Conservation (phyloP, 139 green algal species). For the Edaphochlamys debaryana region DNA sequence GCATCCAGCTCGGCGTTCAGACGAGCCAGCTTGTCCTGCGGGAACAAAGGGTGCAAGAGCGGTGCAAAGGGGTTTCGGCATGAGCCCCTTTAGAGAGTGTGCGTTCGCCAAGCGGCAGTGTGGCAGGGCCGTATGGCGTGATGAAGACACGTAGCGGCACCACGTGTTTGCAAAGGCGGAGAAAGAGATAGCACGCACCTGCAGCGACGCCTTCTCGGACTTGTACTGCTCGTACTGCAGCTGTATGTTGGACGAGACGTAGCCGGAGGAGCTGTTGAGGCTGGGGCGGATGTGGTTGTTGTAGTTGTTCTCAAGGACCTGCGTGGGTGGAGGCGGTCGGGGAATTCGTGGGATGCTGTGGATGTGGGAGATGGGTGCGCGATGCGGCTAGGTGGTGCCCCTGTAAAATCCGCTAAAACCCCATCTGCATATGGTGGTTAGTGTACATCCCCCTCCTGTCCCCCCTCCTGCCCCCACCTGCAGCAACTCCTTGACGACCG, state of each 20-base stretch:
- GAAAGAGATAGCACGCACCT: background rate
- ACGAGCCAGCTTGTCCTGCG: conserved; percentile 52
- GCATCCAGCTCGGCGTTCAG: conserved; percentile 61
- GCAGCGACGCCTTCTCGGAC: conserved; percentile 23
- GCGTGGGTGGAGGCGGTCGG: background rate
- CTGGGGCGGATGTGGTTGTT: conserved; percentile 20
- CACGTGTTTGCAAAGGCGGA: too few relatives aligned
- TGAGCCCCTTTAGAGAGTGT: too few relatives aligned
- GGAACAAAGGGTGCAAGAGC: background rate
- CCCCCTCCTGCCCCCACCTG: background rate
- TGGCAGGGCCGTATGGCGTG: too few relatives aligned
- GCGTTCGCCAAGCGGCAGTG: too few relatives aligned
- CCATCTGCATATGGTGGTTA: too few relatives aligned
- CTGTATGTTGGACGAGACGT: conserved; percentile 24
- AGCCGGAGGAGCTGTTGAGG: background rate
- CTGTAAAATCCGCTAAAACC: too few relatives aligned
- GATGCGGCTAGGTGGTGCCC: background rate
- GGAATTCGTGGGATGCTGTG: background rate
- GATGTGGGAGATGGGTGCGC: background rate
- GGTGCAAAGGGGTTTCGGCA: background rate
- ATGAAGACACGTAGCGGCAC: too few relatives aligned
- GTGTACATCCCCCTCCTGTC: background rate
- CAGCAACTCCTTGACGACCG: conserved; percentile 25
- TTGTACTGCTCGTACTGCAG: conserved; percentile 38
- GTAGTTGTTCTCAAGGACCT: conserved; percentile 32